A percentile compares a stretch with the other conserved stretches of the same genome.
These are phyloP conservation scores for Irpex sp. DNA, from an alignment of 1,284 basidiomycete genomes.

Conservation along the genomic window DNA sequence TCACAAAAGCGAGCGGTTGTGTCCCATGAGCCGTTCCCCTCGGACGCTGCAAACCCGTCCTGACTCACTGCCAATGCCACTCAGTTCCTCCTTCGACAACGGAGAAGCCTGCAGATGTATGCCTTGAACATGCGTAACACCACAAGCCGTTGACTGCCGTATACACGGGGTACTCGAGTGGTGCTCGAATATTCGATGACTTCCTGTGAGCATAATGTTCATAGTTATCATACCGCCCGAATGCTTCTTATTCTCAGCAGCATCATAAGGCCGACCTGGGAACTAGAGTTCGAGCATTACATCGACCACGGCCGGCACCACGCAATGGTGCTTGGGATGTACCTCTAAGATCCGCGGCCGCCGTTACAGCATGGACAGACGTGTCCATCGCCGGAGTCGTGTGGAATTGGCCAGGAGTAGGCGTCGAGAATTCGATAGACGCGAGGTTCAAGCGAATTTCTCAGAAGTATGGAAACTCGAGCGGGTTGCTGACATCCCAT, in stretches of 20 bases:
- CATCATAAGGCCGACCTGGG: no score
- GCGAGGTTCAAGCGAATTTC: not conserved
- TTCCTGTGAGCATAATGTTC: not conserved
- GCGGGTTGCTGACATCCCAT: not conserved
- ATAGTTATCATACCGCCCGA: not conserved
- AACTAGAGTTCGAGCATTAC: no score
- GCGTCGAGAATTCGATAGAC: not conserved
- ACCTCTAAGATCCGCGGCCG: no score
- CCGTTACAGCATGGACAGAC: not conserved
- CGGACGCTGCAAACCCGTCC: not conserved
- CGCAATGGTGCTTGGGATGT: no score
- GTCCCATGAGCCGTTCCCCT: not conserved
- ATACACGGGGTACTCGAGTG: not conserved
- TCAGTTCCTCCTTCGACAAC: not conserved
- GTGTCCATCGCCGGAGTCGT: not conserved
- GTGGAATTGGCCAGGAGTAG: not conserved
- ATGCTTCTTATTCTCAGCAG: not conserved
- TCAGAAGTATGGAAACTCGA: not conserved
- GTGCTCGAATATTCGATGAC: not conserved
- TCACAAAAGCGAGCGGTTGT: no score
- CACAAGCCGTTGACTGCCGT: not conserved
- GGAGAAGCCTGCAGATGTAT: not conserved
- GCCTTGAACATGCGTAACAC: no score
- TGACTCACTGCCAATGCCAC: not conserved
- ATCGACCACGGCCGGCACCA: no score